Evolutionary conservation across 129 eudicot species (phyloP), one percentile per base, ranked within the genome.

Genomic region (Glebionis coronaria): DNA sequence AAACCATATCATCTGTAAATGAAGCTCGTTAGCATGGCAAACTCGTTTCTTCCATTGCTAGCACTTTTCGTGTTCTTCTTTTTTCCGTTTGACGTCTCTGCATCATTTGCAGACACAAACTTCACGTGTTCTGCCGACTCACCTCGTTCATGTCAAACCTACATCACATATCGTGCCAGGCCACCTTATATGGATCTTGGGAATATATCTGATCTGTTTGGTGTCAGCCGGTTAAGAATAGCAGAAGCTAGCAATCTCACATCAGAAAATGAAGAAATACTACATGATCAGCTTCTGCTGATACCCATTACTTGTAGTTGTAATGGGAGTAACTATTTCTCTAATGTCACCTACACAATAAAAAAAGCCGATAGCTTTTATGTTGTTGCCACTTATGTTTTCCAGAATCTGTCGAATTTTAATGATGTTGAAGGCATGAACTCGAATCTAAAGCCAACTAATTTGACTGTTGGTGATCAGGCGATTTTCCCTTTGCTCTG

Each of bases 401-500:
- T 83, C 56, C 80, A 86, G 74, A 90, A 86, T 51, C 78, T 90
- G 67, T 82, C 95, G 10, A 49, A 83, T 44, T 90, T 58, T 66
- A 76, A 44, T 27, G 66, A 51, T 4, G 95, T 75, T 28, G 77
- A 83, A 78, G 87, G 71, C 9, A 75, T 84, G 91, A 90, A 90
- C 76, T 91, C 97, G 0, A 4, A 65, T 18, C 58, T 90, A 44
- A 68, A 71, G 9, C 88, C 97, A 5, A 76, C 56, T 55, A 76
- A 75, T 66, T 73, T 90, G 70, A 79, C 83, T n/a, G 51, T 80
- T 61, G 97, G 95, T 38, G 85, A 23, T 1, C 73, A 84, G 40
- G 91, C 64, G 10, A 51, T 77, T 14, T 86, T 90, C 68, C 97
- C 97, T 42, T 63, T 86, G 80, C 74, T 84, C 64, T 90, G 97